phyloP scores from a whole-genome alignment of 352 stramenopile species.

The Phytophthora kernoviae region DNA sequence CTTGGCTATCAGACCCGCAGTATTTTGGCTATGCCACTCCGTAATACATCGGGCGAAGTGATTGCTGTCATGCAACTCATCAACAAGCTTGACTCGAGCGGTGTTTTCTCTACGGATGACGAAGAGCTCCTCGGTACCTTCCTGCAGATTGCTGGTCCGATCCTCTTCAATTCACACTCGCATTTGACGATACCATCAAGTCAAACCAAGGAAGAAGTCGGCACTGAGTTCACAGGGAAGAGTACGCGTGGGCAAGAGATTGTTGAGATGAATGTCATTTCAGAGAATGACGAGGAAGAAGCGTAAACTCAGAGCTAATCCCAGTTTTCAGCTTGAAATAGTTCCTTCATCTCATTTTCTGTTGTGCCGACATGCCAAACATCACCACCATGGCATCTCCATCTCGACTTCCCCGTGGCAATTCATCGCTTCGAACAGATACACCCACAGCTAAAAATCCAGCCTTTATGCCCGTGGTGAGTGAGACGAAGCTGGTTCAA shows the following conservation, averaged over 20 bases:
- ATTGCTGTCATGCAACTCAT: slow-evolving; percentile 91
- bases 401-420: not conserved
- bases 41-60: slow-evolving; percentile 67
- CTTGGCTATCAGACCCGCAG: slow-evolving; percentile 86
- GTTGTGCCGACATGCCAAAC: not conserved
- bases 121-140: slow-evolving; percentile 89
- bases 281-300: slow-evolving; percentile 80
- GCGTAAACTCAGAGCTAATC: slow-evolving; percentile 15
- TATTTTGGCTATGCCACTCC: slow-evolving; percentile 89
- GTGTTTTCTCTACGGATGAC: slow-evolving; percentile 86
- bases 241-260: slow-evolving; percentile 47
- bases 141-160: slow-evolving; percentile 87
- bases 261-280: slow-evolving; percentile 85
- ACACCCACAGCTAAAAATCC: not conserved
- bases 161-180: slow-evolving; percentile 87
- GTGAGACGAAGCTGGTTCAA: slow-evolving; percentile 38
- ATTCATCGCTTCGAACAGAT: slow-evolving; percentile 1
- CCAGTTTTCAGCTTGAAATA: slow-evolving; percentile 2
- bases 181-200: slow-evolving; percentile 61
- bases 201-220: slow-evolving; percentile 45
- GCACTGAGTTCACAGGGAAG: slow-evolving; percentile 69
- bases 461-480: not conserved
- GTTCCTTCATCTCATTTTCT: not conserved
- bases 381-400: slow-evolving; percentile 12
- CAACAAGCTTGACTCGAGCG: slow-evolving; percentile 79